Conservation (phyloP, 2,329 filamentous ascomycete species). For the Aureobasidium mangrovei region DNA sequence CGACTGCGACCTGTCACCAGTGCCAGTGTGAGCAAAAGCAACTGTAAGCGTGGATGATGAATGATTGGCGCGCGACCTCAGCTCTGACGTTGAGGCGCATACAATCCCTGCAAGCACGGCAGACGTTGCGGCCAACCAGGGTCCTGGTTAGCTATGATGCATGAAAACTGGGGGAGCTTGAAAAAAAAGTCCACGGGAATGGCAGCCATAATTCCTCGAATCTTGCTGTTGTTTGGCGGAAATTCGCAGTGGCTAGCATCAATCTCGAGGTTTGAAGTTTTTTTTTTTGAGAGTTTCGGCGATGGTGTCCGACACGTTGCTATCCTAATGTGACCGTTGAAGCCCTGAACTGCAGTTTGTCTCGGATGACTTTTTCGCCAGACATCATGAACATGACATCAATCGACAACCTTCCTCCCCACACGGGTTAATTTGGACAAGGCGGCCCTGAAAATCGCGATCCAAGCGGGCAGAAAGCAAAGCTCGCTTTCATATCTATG, state of each 20-base stretch:
- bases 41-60: conserved; percentile 3
- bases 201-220: background rate
- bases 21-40: background rate
- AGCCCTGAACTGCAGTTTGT: conserved; percentile 7
- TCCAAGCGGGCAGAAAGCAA: background rate
- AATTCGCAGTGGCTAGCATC: background rate
- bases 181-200: background rate
- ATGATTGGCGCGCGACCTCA: conserved; percentile 7
- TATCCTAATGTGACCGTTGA: background rate
- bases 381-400: conserved; percentile 6
- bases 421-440: conserved; percentile 5
- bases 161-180: conserved; percentile 4
- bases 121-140: background rate
- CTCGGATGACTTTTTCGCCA: conserved; percentile 2
- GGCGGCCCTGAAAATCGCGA: conserved; percentile 5
- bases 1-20: conserved; percentile 9
- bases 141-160: conserved; percentile 10
- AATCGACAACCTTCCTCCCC: conserved; percentile 3
- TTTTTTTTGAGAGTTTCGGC: conserved; percentile 2
- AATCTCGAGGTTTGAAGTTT: background rate
- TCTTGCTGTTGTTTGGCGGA: background rate
- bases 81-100: conserved; percentile 11
- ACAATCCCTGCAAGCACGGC: conserved; percentile 12
- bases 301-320: background rate
- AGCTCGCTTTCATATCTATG: background rate